Percentiles rank a stretch among this genome's conserved stretches.
phyloP scores from a whole-genome alignment of 331 rosid species.

The Saraca asoca region DNA sequence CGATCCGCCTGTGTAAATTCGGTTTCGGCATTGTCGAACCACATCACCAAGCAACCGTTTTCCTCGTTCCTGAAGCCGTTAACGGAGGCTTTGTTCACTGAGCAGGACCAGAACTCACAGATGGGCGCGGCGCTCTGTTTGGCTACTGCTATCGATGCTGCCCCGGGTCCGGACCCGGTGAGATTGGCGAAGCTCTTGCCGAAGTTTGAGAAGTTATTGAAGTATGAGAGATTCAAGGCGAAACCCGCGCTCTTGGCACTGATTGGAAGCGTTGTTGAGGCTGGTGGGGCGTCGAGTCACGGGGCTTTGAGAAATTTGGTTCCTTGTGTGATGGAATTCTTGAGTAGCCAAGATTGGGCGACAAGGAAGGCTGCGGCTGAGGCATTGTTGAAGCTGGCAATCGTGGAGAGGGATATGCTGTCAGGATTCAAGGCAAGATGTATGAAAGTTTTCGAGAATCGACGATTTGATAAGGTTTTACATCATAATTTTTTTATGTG shows the following conservation, averaged over 20 bases:
- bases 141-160: conserved; percentile 72
- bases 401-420: conserved; percentile 56
- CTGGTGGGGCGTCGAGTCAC: conserved; percentile 65
- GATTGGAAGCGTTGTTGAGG: conserved; percentile 67
- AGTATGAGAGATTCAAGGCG: conserved; percentile 72
- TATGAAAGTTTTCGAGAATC: conserved; percentile 68
- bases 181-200: conserved; percentile 77
- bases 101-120: conserved; percentile 84
- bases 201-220: conserved; percentile 72
- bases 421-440: conserved; percentile 70
- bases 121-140: conserved; percentile 83
- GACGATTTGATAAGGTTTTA: conserved; percentile 80
- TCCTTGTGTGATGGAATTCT: conserved; percentile 62
- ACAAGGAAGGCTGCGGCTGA: conserved; percentile 86
- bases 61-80: conserved; percentile 70
- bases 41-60: conserved; percentile 72
- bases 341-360: conserved; percentile 78
- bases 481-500: not conserved
- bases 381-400: conserved; percentile 65
- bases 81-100: conserved; percentile 82
- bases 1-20: conserved; percentile 89
- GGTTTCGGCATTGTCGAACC: conserved; percentile 67
- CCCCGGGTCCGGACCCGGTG: conserved; percentile 73
- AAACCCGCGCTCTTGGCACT: conserved; percentile 73
- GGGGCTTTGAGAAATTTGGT: conserved; percentile 60